These are phyloP conservation scores for Aspergillus eucalypticola DNA, from an alignment of 2,329 filamentous ascomycete species.

Conservation along the genomic window DNA sequence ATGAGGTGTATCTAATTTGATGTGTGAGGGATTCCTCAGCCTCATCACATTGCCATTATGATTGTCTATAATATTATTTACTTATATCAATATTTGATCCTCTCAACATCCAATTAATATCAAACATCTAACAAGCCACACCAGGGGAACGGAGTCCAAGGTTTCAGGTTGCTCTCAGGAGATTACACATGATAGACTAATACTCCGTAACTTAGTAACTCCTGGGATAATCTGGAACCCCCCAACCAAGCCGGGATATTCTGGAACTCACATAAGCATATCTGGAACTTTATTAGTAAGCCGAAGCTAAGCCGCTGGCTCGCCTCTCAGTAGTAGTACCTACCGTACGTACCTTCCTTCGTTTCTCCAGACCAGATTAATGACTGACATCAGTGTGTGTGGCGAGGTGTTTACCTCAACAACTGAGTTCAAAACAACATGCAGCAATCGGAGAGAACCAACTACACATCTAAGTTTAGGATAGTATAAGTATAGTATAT, in stretches of 20 bases:
- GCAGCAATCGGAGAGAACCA: not conserved
- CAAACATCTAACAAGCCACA: not conserved
- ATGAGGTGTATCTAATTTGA: conserved; percentile 1
- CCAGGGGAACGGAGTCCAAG: not conserved
- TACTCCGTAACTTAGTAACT: not conserved
- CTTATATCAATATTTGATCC: too few relatives aligned
- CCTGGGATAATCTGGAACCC: not conserved
- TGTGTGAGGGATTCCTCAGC: not conserved
- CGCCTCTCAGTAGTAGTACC: too few relatives aligned
- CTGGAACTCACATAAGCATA: conserved; percentile 2
- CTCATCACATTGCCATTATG: conserved; percentile 2
- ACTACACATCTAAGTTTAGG: too few relatives aligned
- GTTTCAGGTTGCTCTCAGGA: not conserved
- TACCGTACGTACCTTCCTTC: too few relatives aligned
- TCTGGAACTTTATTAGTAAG: conserved; percentile 3
- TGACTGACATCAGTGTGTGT: not conserved
- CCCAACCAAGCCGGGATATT: not conserved
- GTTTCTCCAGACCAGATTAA: too few relatives aligned
- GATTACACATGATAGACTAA: not conserved
- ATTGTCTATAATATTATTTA: too few relatives aligned
- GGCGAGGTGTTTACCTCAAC: not conserved
- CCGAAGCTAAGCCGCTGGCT: not conserved
- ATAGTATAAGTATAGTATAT: not conserved
- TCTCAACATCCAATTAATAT: not conserved
- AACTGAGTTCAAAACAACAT: not conserved